Base-by-base conservation (phyloP, 75 land plant genomes). In the Selaginella moellendorffii region DNA sequence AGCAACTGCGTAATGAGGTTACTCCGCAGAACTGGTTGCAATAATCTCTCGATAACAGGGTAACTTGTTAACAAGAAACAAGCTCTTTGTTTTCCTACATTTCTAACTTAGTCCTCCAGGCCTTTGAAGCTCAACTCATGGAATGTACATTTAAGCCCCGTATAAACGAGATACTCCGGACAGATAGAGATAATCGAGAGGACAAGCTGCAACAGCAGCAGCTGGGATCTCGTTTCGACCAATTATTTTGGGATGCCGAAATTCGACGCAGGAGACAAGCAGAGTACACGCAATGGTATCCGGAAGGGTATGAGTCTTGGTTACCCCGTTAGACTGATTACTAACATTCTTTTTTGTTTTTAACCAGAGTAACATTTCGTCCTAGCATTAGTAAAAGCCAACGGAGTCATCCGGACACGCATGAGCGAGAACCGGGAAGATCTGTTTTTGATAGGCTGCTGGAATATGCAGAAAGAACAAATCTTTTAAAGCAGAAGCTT, bases 181-280 rank as follows among this genome's bases (percentile, higher is more conserved):
- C 5, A 5, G 46, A 36, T 5, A 36, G 46, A 36, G 14, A 14
- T 5, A 14, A 36, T 36, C 5, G 46, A 14, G 46, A 36, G 46
- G 46, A 36, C 14, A 14, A 36, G 5, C 5, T 5, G 14, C 46
- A 36, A 36, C 27, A 36, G 5, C 5, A 36, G 14, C 46, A 36
- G 14, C 27, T 24, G 63, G 46, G 59, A n/a, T 56, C 59, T 65
- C 77, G 77, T 1, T 70, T 75, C 65, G 77, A 75, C 28, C 77
- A 66, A n/a, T 62, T 75, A 0, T 75, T 75, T 31, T 61, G 65
- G 68, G 77, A 75, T 75, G 77, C 77, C 25, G 77, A 75, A 52
- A 70, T 30, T 59, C 64, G 77, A 1, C 63, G 77, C 27, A 73
- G 73, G 0, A 72, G 77, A 1, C 73, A 70, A 65, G 74, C 77